These are phyloP conservation scores for Dioscorea zingiberensis DNA, from an alignment of 106 monocot species.

Conservation along the genomic window DNA sequence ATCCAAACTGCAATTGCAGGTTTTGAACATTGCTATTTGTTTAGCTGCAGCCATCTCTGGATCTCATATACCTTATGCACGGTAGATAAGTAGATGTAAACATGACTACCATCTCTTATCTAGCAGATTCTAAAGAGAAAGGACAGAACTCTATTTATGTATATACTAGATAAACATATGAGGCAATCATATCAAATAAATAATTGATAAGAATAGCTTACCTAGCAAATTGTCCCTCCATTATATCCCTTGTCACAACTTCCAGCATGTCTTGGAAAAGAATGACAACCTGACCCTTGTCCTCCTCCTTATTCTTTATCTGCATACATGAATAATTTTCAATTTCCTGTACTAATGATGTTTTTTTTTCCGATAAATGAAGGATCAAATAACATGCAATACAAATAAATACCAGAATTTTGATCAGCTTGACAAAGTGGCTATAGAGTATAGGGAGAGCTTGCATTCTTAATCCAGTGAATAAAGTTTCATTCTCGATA, in stretches of 20 bases:
- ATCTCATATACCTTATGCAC: too few species aligned
- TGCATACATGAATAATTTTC: constrained; percentile 3
- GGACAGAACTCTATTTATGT: too few species aligned
- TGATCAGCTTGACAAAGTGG: constrained; percentile 45
- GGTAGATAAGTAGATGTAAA: too few species aligned
- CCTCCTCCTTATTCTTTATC: constrained; percentile 44
- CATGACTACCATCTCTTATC: too few species aligned
- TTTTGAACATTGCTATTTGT: too few species aligned
- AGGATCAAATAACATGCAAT: too few species aligned
- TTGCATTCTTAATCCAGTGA: constrained; percentile 33
- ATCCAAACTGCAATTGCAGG: too few species aligned
- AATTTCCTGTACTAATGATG: not conserved
- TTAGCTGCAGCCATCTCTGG: too few species aligned
- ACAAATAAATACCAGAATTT: constrained; percentile 32
- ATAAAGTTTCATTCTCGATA: constrained; percentile 14
- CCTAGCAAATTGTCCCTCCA: constrained; percentile 49
- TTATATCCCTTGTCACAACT: constrained; percentile 76
- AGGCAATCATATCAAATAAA: too few species aligned
- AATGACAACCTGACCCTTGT: constrained; percentile 44
- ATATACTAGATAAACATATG: too few species aligned
- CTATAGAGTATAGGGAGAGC: constrained; percentile 34
- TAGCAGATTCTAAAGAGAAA: too few species aligned
- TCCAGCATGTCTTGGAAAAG: constrained; percentile 90
- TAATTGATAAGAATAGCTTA: not conserved
- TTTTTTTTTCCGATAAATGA: too few species aligned